Evolutionary conservation across 1,139 yeast species (phyloP), one percentile per base, ranked within the genome.

Genomic region (Geotrichum phurueaensis): DNA sequence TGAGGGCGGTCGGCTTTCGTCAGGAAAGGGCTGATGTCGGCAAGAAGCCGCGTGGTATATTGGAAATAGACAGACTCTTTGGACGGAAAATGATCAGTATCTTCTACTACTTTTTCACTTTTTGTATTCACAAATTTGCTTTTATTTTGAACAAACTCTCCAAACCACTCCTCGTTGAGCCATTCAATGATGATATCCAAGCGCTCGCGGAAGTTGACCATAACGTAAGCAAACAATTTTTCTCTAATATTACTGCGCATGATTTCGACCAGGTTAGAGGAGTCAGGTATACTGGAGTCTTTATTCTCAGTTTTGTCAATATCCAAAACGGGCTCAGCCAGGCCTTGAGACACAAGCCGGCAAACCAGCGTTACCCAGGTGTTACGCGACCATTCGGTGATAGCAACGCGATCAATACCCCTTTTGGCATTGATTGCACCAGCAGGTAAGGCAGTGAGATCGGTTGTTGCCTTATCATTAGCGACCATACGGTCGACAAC

Each of bases 141-240:
- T 23, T 18, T 51, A 25, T 58, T 50, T 39, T 74, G 75, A 1
- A 82, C 83, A 64, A 75, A 76, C 65, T 87, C 96, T 54, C 85
- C 81, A 72, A 85, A 92, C 96, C 97, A 95, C 73, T 95, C 99
- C 73, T 94, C 99, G 68, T 89, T 92, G 59, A 95, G 77, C 99
- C 99, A 95, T 64, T 88, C 91, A 48, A 92, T 84, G n/a, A 89
- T 84, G 49, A 87, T 76, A 64, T 89, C 96, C 18, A 92, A 80
- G 51, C 94, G 78, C 13, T 78, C 79, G 62, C 88, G 86, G 65
- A 92, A 86, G 68, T 87, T 89, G 22, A 82, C 86, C 68, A 90
- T 78, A 62, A 90, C 86, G 71, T 86, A 88, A 50, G 84, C 84
- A 65, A 87, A 86, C 10, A 95, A 76, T 15, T 90, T 83, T 18